Conservation (phyloP, 108 stramenopile genomes). For the Craspedostauros australis region DNA sequence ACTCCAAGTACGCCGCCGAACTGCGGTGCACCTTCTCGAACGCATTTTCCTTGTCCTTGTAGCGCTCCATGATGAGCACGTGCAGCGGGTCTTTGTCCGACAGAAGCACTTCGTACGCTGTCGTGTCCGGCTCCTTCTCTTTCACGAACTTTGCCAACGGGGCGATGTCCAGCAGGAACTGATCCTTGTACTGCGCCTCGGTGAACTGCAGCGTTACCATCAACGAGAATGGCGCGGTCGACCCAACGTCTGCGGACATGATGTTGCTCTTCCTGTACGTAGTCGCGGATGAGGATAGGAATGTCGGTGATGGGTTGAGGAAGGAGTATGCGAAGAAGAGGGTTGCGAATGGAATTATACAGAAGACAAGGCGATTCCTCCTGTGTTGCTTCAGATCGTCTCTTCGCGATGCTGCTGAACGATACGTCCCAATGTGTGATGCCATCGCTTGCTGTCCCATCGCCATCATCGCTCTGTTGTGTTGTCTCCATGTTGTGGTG, state of each 20-base stretch:
- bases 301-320: too few relatives aligned
- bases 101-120: constrained; percentile 51
- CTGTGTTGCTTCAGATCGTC: too few relatives aligned
- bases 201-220: constrained; percentile 28
- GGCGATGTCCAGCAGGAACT: constrained; percentile 22
- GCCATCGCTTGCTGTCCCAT: too few relatives aligned
- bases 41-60: constrained; percentile 54
- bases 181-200: constrained; percentile 5
- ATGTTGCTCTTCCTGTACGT: background rate
- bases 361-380: too few relatives aligned
- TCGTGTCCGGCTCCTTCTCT: constrained; percentile 26
- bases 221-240: constrained; percentile 18
- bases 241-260: background rate
- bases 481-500: too few relatives aligned
- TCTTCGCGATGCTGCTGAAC: too few relatives aligned
- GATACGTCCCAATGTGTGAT: too few relatives aligned
- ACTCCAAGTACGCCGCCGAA: constrained; percentile 41
- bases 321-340: too few relatives aligned
- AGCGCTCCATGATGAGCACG: constrained; percentile 55
- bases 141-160: constrained; percentile 14
- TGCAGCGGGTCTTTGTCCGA: constrained; percentile 53
- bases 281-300: too few relatives aligned
- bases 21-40: constrained; percentile 48
- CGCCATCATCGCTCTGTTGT: too few relatives aligned
- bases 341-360: too few relatives aligned